phyloP scores from a whole-genome alignment of 352 stramenopile species.

The Pythium vanterpoolii region DNA sequence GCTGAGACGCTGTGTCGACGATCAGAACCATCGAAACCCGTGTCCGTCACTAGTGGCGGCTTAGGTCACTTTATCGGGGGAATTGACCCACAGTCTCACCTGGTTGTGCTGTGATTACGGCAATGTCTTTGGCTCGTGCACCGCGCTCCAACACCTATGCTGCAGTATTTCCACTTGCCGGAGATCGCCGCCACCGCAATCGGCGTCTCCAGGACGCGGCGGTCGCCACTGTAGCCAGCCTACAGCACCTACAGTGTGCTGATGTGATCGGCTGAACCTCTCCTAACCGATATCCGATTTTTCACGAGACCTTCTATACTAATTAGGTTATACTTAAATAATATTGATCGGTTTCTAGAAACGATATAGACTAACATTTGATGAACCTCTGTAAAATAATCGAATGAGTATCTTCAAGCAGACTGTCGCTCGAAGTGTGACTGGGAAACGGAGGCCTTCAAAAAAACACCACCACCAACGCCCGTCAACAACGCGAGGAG shows the following conservation, averaged over 20 bases:
- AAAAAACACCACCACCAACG: no score
- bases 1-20: no score
- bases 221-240: no score
- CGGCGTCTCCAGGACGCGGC: conserved; percentile 35
- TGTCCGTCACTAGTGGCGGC: no score
- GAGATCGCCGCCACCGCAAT: no score
- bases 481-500: no score
- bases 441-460: neutral
- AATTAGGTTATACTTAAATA: no score
- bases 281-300: conserved; percentile 2
- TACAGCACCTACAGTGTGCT: no score
- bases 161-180: no score
- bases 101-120: neutral
- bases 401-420: conserved; percentile 7
- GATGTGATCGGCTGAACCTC: no score
- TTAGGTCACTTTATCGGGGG: neutral
- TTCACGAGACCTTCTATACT: neutral
- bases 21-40: no score
- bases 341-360: neutral
- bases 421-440: neutral
- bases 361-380: neutral
- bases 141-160: conserved; percentile 60
- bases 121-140: conserved; percentile 75
- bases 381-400: neutral
- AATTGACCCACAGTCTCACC: neutral